phyloP scores from a whole-genome alignment of 192 early-diverging fungal genomes.

The Mortierella hygrophila region DNA sequence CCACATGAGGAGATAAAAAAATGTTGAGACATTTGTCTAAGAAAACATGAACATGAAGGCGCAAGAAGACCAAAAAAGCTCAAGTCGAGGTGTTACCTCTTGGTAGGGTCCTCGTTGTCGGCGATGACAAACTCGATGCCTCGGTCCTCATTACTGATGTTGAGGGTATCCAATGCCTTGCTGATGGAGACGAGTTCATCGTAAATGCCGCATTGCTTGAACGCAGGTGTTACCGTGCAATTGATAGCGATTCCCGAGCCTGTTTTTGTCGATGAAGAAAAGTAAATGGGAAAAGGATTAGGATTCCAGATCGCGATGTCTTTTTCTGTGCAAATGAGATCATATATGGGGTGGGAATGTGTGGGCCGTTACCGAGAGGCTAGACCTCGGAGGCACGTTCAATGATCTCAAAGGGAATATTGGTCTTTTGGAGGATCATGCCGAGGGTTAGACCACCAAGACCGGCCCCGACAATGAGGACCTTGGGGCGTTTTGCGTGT shows the following conservation, averaged over 20 bases:
- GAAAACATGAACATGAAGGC: neutral
- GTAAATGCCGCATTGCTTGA: neutral
- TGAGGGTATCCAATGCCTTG: neutral
- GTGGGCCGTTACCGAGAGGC: neutral
- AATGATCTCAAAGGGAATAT: neutral
- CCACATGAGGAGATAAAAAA: neutral
- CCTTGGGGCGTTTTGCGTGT: no score
- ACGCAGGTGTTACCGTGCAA: no score
- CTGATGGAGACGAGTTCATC: neutral
- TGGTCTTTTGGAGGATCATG: neutral
- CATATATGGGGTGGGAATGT: no score
- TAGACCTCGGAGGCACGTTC: neutral
- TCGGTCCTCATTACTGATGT: neutral
- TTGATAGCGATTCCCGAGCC: no score
- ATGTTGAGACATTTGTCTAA: neutral
- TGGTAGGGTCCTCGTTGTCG: neutral
- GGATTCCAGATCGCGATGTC: no score
- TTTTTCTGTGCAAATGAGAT: no score
- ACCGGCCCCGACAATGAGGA: neutral
- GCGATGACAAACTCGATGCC: neutral
- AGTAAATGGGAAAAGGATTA: no score
- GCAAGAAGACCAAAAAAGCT: neutral
- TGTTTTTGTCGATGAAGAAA: no score
- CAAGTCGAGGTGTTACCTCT: neutral
- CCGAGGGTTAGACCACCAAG: neutral